A percentile compares a stretch with the other conserved stretches of the same genome.
Evolutionary conservation across 768 basidiomycete genomes (phyloP).

Genomic region (Aureoboletus auriporus): DNA sequence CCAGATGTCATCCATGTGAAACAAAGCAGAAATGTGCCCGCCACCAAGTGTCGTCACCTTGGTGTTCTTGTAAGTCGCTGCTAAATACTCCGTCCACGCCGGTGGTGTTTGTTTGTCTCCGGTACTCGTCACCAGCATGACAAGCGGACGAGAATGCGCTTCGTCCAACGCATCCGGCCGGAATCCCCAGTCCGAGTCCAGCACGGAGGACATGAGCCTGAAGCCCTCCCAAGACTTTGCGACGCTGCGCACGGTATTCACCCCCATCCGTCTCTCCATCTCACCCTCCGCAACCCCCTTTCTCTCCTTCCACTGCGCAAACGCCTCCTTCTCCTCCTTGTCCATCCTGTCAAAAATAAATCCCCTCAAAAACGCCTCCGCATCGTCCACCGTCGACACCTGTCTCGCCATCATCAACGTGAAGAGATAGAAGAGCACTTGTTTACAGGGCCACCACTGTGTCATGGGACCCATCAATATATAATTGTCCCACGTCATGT

Average conservation of each 20-base stretch:
- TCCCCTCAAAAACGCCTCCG: conserved; percentile 39
- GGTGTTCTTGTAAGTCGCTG: conserved; percentile 42
- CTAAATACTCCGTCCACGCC: conserved; percentile 47
- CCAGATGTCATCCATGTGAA: conserved; percentile 46
- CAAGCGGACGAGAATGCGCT: conserved; percentile 39
- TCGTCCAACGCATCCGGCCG: conserved; percentile 40
- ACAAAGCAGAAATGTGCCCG: conserved; percentile 46
- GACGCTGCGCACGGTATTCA: conserved; percentile 44
- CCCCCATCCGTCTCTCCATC: conserved; percentile 38
- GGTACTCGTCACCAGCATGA: conserved; percentile 42
- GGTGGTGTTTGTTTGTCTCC: conserved; percentile 41
- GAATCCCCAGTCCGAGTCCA: conserved; percentile 53
- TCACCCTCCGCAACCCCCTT: conserved; percentile 40
- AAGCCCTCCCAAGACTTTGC: conserved; percentile 51
- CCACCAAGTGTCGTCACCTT: conserved; percentile 40
- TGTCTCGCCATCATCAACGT: conserved; percentile 30
- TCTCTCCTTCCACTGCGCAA: conserved; percentile 39
- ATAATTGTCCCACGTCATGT: conserved; percentile 46
- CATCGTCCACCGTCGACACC: conserved; percentile 35
- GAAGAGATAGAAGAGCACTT: conserved; percentile 30
- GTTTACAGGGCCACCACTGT: conserved; percentile 38
- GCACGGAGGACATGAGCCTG: conserved; percentile 35
- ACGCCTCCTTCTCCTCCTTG: conserved; percentile 28
- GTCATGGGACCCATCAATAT: conserved; percentile 43
- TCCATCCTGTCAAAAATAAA: conserved; percentile 41